Percentiles rank a stretch among this genome's conserved stretches.
Evolutionary conservation across 73 alveolate genomes (phyloP).

Genomic region (Paramecium primaurelia): DNA sequence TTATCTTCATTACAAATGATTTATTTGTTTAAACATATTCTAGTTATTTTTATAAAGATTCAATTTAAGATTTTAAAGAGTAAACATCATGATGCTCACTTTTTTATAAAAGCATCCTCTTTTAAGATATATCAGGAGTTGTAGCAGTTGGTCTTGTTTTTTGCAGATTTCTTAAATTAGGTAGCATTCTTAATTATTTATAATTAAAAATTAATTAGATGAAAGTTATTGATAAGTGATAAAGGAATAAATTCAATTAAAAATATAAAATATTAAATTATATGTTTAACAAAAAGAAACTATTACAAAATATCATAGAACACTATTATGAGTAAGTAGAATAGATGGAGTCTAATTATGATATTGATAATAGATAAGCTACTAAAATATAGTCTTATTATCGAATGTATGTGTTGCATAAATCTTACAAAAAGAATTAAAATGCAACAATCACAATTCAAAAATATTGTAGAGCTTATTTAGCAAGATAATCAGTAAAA

Average conservation of each 20-base stretch:
- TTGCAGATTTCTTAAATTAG: background rate
- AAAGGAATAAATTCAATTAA: background rate
- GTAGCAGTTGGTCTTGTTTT: background rate
- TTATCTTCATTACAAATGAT: slow-evolving; percentile 44
- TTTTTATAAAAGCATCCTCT: background rate
- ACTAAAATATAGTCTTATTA: slow-evolving; percentile 38
- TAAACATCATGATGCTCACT: background rate
- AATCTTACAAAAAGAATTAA: slow-evolving; percentile 18
- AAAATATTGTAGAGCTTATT: slow-evolving; percentile 58
- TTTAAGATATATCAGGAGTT: background rate
- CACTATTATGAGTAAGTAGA: slow-evolving; percentile 39
- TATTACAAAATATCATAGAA: background rate
- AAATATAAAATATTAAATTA: background rate
- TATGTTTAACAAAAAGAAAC: background rate
- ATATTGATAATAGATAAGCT: slow-evolving; percentile 41
- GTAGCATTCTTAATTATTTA: background rate
- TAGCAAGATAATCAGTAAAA: slow-evolving; percentile 29
- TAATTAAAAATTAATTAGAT: background rate
- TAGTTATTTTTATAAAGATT: background rate
- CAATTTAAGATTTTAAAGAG: background rate
- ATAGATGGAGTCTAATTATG: slow-evolving; percentile 43
- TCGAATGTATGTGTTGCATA: slow-evolving; percentile 56
- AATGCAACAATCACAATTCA: slow-evolving; percentile 52
- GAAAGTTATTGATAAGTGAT: background rate
- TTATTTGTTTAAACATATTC: background rate